Evolutionary conservation across 1,284 basidiomycete species (phyloP).

Genomic region (Dichomitus squalens): DNA sequence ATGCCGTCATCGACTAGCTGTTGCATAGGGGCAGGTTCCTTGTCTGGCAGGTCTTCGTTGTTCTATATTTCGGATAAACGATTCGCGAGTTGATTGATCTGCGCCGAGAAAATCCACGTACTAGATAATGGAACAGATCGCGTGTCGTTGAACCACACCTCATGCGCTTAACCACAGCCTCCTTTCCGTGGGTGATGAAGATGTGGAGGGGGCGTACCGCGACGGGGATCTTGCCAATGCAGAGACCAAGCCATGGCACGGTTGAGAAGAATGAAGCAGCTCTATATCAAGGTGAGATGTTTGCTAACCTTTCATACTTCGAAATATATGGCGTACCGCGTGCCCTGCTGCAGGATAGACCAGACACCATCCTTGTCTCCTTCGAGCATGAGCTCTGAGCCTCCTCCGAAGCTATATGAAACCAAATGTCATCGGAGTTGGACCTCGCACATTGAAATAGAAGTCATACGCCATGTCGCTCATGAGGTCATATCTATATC

Average conservation of each 20-base stretch:
- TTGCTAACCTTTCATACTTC: background rate
- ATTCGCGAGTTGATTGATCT: too few relatives aligned
- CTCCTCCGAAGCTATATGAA: background rate
- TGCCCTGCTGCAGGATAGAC: too few relatives aligned
- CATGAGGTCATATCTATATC: background rate
- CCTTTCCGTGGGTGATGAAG: background rate
- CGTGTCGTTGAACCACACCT: background rate
- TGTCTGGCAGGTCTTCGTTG: constrained; percentile 22
- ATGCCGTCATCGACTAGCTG: constrained; percentile 22
- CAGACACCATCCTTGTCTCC: too few relatives aligned
- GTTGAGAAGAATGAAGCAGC: background rate
- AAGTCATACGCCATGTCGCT: background rate
- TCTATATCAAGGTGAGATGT: background rate
- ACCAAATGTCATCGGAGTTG: background rate
- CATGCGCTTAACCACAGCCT: background rate
- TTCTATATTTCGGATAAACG: too few relatives aligned
- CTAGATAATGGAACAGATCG: background rate
- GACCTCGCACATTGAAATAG: background rate
- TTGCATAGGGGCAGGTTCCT: constrained; percentile 8
- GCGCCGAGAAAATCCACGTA: too few relatives aligned
- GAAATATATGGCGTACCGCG: too few relatives aligned
- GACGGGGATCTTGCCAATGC: background rate
- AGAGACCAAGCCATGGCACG: background rate
- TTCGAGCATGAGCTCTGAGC: background rate
- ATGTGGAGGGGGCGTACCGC: background rate